Conservation (phyloP, 768 basidiomycete species). For the Pulveroboletus sp. region DNA sequence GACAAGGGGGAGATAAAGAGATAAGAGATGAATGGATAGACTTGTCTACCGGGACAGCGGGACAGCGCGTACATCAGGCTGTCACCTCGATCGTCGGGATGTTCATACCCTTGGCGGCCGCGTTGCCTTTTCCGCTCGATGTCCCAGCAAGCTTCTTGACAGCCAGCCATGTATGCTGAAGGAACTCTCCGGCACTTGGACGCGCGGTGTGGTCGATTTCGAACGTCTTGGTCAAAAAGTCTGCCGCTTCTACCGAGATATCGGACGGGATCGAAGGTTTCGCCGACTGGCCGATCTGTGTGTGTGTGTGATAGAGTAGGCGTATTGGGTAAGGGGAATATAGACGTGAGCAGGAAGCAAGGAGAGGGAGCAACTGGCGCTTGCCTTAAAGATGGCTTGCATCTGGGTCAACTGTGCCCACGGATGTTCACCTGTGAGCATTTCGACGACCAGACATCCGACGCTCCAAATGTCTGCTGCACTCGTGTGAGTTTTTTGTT, state of each 20-base stretch:
- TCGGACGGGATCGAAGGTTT: constrained; percentile 87
- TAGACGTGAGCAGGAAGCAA: background rate
- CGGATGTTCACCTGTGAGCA: constrained; percentile 94
- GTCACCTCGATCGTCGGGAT: constrained; percentile 30
- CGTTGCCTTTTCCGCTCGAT: constrained; percentile 21
- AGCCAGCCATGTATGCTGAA: constrained; percentile 69
- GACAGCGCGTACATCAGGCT: constrained; percentile 8
- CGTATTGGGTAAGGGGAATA: background rate
- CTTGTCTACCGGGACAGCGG: background rate
- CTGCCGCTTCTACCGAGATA: constrained; percentile 82
- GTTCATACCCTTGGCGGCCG: constrained; percentile 2
- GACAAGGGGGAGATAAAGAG: background rate
- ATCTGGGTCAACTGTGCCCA: constrained; percentile 96
- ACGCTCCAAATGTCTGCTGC: constrained; percentile 98
- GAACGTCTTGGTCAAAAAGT: constrained; percentile 83
- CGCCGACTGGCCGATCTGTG: constrained; percentile 85
- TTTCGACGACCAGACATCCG: constrained; percentile 91
- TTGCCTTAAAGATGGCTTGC: constrained; percentile 97
- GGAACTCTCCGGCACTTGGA: constrained; percentile 71
- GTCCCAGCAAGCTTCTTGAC: constrained; percentile 30
- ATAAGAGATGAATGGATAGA: background rate
- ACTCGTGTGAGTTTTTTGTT: constrained; percentile 85
- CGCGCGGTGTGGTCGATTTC: constrained; percentile 77
- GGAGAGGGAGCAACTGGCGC: background rate
- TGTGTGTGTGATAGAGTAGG: background rate